Percentiles rank a stretch among this genome's conserved stretches.
These are phyloP conservation scores for Debaryomyces robertsiae DNA, from an alignment of 1,139 yeast species.

Conservation along the genomic window DNA sequence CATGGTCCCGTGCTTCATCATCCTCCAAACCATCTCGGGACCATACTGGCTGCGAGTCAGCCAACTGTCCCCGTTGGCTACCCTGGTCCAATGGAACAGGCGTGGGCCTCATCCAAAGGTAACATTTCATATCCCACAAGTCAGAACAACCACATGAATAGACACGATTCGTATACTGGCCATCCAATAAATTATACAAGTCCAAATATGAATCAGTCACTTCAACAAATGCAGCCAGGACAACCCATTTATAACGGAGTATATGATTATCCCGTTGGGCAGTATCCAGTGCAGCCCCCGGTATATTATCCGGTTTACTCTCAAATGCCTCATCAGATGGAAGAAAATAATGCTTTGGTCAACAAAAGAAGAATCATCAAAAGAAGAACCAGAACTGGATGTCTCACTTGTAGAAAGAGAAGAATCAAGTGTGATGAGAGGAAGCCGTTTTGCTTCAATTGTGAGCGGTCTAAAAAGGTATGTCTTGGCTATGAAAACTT, in stretches of 20 bases:
- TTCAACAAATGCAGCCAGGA: neutral
- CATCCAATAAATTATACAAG: slow-evolving; percentile 4
- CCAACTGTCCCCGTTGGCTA: neutral
- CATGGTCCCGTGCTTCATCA: slow-evolving; percentile 4
- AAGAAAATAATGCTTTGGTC: slow-evolving; percentile 37
- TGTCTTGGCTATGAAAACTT: slow-evolving; percentile 66
- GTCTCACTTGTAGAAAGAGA: slow-evolving; percentile 71
- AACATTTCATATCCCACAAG: neutral
- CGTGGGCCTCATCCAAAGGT: slow-evolving; percentile 4
- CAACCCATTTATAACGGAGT: slow-evolving; percentile 2
- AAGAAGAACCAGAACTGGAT: slow-evolving; percentile 71
- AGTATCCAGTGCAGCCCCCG: slow-evolving; percentile 7
- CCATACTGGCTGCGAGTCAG: slow-evolving; percentile 3
- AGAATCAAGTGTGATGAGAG: slow-evolving; percentile 77
- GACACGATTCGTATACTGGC: slow-evolving; percentile 2
- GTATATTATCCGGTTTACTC: slow-evolving; percentile 9
- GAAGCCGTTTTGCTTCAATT: slow-evolving; percentile 72
- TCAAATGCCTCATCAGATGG: slow-evolving; percentile 15
- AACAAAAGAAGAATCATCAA: slow-evolving; percentile 47
- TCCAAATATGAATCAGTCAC: slow-evolving; percentile 1
- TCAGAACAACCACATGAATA: neutral
- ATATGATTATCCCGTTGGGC: slow-evolving; percentile 8
- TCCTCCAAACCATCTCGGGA: neutral
- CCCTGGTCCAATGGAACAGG: neutral
- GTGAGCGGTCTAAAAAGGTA: slow-evolving; percentile 68